phyloP scores from a whole-genome alignment of 2,329 filamentous ascomycete genomes.

The Colletotrichum higginsianum region DNA sequence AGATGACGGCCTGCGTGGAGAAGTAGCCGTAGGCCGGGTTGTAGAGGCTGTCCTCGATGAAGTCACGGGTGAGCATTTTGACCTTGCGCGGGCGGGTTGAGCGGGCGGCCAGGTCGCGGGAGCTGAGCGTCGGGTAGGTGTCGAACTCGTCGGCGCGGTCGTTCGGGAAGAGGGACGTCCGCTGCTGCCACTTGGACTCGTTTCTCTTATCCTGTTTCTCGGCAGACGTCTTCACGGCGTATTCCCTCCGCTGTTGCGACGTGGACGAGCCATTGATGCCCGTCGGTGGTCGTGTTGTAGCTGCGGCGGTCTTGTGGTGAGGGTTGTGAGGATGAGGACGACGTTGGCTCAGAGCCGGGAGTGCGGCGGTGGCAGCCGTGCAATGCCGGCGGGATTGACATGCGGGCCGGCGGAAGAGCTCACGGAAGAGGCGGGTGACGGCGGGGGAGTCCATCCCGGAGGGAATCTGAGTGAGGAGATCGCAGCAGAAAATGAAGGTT shows the following conservation, averaged over 20 bases:
- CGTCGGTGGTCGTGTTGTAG: conserved; percentile 47
- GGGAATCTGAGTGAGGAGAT: conserved; percentile 8
- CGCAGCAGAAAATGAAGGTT: conserved; percentile 36
- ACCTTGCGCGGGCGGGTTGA: conserved; percentile 86
- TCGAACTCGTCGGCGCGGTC: conserved; percentile 87
- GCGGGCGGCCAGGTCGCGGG: conserved; percentile 80
- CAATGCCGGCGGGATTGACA: conserved; percentile 67
- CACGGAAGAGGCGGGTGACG: conserved; percentile 84
- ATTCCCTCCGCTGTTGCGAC: conserved; percentile 49
- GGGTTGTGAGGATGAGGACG: conserved; percentile 16
- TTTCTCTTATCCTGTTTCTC: conserved; percentile 56
- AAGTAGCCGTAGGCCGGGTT: conserved; percentile 97
- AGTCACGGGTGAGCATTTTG: conserved; percentile 98
- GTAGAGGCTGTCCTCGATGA: conserved; percentile 96
- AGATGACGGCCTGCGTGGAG: conserved; percentile 96
- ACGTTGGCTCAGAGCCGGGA: conserved; percentile 40
- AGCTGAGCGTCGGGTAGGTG: conserved; percentile 86
- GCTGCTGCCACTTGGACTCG: conserved; percentile 89
- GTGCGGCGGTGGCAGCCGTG: conserved; percentile 47
- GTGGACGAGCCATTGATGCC: conserved; percentile 38
- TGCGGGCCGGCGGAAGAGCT: conserved; percentile 83
- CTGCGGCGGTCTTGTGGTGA: conserved; percentile 25
- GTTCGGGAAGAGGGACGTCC: conserved; percentile 79
- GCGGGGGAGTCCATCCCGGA: conserved; percentile 84
- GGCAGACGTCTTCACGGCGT: conserved; percentile 42